Evolutionary conservation across 164 flowering plant genomes (phyloP).

Genomic region (Berberis vulgaris): DNA sequence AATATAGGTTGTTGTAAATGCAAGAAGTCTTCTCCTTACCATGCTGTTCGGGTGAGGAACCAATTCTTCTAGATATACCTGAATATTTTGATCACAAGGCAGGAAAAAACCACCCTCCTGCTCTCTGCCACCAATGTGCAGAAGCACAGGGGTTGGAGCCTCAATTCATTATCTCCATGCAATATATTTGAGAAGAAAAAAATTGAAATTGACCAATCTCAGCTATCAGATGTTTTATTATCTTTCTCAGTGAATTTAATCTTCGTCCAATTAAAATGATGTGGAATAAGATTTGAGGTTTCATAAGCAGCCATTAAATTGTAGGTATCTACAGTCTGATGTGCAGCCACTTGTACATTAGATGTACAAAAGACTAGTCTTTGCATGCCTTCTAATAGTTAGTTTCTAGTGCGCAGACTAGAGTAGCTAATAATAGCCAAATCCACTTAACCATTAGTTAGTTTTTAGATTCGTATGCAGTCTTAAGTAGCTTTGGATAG

Average conservation of each 20-base stretch:
- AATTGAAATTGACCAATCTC: background rate
- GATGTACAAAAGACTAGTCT: too few species aligned
- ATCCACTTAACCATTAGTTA: background rate
- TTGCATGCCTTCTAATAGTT: too few species aligned
- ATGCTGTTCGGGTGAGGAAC: slow-evolving; percentile 69
- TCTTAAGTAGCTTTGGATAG: background rate
- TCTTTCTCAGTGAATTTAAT: too few species aligned
- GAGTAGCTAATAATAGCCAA: background rate
- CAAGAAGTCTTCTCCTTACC: slow-evolving; percentile 61
- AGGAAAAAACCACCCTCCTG: background rate
- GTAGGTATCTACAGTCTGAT: too few species aligned
- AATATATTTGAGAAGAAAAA: background rate
- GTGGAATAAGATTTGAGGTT: too few species aligned
- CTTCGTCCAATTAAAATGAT: too few species aligned
- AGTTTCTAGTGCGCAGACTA: too few species aligned
- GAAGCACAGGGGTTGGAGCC: background rate
- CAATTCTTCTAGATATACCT: background rate
- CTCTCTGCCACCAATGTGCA: background rate
- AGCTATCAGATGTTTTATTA: too few species aligned
- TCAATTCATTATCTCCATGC: background rate
- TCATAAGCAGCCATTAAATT: too few species aligned
- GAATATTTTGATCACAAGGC: background rate
- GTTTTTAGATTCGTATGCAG: background rate
- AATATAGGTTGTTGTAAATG: slow-evolving; percentile 64
- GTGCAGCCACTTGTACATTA: too few species aligned